Conservation (phyloP, 805 yeast genomes). For the Candida nitratophila region DNA sequence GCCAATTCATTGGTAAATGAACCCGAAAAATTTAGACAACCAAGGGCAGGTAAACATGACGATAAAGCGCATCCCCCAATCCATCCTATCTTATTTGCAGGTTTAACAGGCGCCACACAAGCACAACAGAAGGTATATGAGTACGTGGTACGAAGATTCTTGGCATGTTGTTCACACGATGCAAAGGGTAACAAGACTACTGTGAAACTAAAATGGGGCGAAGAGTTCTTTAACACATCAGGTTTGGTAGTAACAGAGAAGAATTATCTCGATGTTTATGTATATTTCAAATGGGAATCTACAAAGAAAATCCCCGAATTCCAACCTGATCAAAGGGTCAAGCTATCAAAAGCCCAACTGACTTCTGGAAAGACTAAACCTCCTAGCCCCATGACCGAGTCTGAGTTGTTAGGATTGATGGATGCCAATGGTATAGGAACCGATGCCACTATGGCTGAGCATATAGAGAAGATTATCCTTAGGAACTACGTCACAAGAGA, state of each 20-base stretch:
- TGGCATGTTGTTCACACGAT: slow-evolving; percentile 89
- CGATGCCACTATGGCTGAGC: slow-evolving; percentile 98
- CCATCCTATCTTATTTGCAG: slow-evolving; percentile 57
- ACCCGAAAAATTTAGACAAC: slow-evolving; percentile 45
- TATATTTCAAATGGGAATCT: slow-evolving; percentile 74
- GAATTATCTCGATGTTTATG: slow-evolving; percentile 77
- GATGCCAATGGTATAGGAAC: slow-evolving; percentile 98
- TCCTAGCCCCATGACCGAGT: slow-evolving; percentile 81
- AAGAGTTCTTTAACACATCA: slow-evolving; percentile 62
- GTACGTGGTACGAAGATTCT: slow-evolving; percentile 74
- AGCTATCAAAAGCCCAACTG: slow-evolving; percentile 50
- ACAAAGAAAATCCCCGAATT: slow-evolving; percentile 59
- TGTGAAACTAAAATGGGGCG: slow-evolving; percentile 67
- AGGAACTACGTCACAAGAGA: slow-evolving; percentile 58
- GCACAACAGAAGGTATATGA: slow-evolving; percentile 74
- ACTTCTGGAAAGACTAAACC: slow-evolving; percentile 73
- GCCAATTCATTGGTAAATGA: slow-evolving; percentile 39
- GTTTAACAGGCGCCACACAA: slow-evolving; percentile 7
- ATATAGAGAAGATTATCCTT: slow-evolving; percentile 69
- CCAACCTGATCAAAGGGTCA: slow-evolving; percentile 46
- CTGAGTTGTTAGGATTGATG: slow-evolving; percentile 89
- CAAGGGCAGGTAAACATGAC: slow-evolving; percentile 76
- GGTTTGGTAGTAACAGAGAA: slow-evolving; percentile 69
- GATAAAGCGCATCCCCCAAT: slow-evolving; percentile 99
- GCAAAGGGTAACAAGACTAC: slow-evolving; percentile 72